Evolutionary conservation across 2,329 filamentous ascomycete genomes (phyloP).

Genomic region (Cercospora sp.): DNA sequence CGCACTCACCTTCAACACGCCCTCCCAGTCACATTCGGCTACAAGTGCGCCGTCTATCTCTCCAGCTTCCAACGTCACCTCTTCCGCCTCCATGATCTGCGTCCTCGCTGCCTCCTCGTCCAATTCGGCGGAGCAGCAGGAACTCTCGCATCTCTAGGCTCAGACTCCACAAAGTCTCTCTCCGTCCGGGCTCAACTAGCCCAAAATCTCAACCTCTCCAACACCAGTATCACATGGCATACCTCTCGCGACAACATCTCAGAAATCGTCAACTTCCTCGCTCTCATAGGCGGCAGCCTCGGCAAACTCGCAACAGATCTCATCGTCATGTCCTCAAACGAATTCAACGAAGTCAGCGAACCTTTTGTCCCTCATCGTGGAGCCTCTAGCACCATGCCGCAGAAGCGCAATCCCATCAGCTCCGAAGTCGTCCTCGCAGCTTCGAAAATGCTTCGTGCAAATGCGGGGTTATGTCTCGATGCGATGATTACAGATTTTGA

Average conservation of each 20-base stretch:
- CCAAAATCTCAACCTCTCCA: constrained; percentile 21
- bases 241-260: constrained; percentile 36
- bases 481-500: constrained; percentile 39
- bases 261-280: constrained; percentile 33
- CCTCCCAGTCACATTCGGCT: constrained; percentile 38
- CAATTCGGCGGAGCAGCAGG: constrained; percentile 39
- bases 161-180: constrained; percentile 19
- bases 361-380: constrained; percentile 55
- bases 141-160: constrained; percentile 33
- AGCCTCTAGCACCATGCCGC: constrained; percentile 58
- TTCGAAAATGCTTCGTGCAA: constrained; percentile 32
- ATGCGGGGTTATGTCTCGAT: constrained; percentile 31
- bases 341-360: constrained; percentile 35
- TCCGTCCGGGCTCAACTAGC: constrained; percentile 30
- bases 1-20: constrained; percentile 38
- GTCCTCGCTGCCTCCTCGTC: constrained; percentile 32
- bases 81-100: constrained; percentile 30
- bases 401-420: constrained; percentile 42
- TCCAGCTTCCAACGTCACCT: constrained; percentile 35
- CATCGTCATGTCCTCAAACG: constrained; percentile 36
- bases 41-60: constrained; percentile 37
- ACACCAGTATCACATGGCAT: constrained; percentile 36
- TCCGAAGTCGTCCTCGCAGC: constrained; percentile 34
- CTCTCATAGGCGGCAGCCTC: constrained; percentile 32
- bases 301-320: constrained; percentile 37